Evolutionary conservation across 352 stramenopile species (phyloP), one percentile per base, ranked within the genome.

Genomic region (Phytophthora fragariaefolia): DNA sequence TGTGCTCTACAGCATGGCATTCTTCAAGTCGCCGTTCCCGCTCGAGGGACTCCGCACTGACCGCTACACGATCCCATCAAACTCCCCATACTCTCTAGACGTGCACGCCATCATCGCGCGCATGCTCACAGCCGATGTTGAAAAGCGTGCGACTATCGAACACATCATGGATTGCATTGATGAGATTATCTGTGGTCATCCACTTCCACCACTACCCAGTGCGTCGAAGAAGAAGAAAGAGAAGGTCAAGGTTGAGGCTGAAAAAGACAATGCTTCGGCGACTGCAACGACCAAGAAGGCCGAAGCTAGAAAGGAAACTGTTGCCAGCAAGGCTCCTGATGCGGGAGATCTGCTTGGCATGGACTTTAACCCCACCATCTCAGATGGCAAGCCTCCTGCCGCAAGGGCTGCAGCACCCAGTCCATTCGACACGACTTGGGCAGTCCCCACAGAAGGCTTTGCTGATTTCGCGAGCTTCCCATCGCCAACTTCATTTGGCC

Each of bases 21-120:
- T 97, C 74, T 91, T 98, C 43, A 91, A 96, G 70, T 97, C 98
- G 63, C 98, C 97, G 22, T 99, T 99, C 76, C 86, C 91, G 22
- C 95, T 98, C 23, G 95, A 96, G 20, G 96, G 95, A 13, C 95
- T 99, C 57, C 76, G 98, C 24, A 98, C 94, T 1, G 86, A 91
- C 60, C 96, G 95, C 30, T 98, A 98, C 75, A 93, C 91, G 54
- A 97, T 98, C 66, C 96, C 95, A 8, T 80, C 92, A 12, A 80
- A 90, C 46, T 96, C 97, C 62, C 79, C 82, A 12, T 98, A 98
- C 73, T 96, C 91, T n/a, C 71, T 85, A 1, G 74, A 92, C 47
- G 58, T 98, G 1, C 83, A 96, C 27, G 83, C 91, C 40, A 80
- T 98, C 9, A 91, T 99, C 47, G 81, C 95, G 58, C 80, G 93